These are phyloP conservation scores for Aurifilum marmelostoma DNA, from an alignment of 2,329 filamentous ascomycete genomes.

Conservation along the genomic window DNA sequence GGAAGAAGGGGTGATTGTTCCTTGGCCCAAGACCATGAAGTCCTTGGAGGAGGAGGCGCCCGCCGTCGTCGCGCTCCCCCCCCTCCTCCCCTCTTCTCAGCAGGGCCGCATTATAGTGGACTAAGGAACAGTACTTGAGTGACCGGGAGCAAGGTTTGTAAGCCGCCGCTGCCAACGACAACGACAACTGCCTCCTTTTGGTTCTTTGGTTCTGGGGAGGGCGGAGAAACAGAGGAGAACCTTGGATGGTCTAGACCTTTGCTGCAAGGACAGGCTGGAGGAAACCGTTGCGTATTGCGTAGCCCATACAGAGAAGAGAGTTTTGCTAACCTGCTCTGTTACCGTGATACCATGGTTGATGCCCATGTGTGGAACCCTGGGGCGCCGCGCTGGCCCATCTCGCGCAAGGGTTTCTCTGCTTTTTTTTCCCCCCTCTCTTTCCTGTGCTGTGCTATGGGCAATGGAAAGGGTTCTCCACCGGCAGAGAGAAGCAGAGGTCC, in stretches of 20 bases:
- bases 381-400: background rate
- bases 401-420: too few relatives aligned
- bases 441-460: background rate
- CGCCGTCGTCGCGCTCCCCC: too few relatives aligned
- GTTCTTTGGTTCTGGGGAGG: too few relatives aligned
- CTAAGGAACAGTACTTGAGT: too few relatives aligned
- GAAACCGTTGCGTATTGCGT: background rate
- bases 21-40: too few relatives aligned
- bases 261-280: background rate
- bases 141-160: background rate
- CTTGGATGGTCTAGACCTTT: background rate
- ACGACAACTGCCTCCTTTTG: too few relatives aligned
- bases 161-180: background rate
- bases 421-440: background rate
- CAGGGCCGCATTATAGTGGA: background rate
- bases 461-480: too few relatives aligned
- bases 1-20: too few relatives aligned
- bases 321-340: background rate
- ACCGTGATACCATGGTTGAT: background rate
- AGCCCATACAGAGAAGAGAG: background rate
- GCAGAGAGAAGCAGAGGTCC: too few relatives aligned
- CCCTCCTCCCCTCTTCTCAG: background rate
- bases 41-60: too few relatives aligned
- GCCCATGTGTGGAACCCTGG: background rate
- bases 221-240: too few relatives aligned